phyloP scores from a whole-genome alignment of 2,329 filamentous ascomycete species.

The Xylariaceae sp. region DNA sequence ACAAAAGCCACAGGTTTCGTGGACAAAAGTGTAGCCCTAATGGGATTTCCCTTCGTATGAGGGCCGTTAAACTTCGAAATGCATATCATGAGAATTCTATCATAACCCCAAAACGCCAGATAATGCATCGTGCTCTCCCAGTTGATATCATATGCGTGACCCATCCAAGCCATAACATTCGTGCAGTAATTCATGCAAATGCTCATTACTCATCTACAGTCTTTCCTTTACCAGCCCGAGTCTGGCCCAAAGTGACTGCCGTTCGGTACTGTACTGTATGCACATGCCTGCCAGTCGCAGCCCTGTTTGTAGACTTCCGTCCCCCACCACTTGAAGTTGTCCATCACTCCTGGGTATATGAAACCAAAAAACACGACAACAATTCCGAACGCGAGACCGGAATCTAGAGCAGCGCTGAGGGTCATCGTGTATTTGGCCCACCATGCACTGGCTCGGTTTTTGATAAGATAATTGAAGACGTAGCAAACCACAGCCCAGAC shows the following conservation, averaged over 20 bases:
- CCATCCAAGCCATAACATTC: no score
- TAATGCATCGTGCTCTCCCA: neutral
- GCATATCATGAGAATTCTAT: neutral
- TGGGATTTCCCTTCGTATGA: no score
- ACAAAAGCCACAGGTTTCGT: no score
- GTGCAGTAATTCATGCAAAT: no score
- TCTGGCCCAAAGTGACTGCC: constrained; percentile 65
- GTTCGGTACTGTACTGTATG: constrained; percentile 60
- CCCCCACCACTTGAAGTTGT: constrained; percentile 79
- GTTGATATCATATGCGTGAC: no score
- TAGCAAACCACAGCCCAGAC: constrained; percentile 85
- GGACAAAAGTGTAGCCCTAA: no score
- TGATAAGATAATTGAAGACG: constrained; percentile 74
- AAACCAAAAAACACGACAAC: constrained; percentile 83
- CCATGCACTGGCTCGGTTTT: constrained; percentile 67
- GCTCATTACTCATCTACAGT: no score
- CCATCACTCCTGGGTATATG: constrained; percentile 73
- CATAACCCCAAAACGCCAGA: neutral
- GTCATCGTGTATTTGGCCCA: constrained; percentile 94
- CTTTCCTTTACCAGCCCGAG: constrained; percentile 40
- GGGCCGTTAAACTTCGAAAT: no score
- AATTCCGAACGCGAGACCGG: constrained; percentile 75
- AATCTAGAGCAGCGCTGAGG: constrained; percentile 76
- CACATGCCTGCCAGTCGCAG: constrained; percentile 79
- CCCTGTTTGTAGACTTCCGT: constrained; percentile 81